A percentile compares a stretch with the other conserved stretches of the same genome.
These are phyloP conservation scores for Rhamnella rubrinervis DNA, from an alignment of 331 rosid species.

Conservation along the genomic window DNA sequence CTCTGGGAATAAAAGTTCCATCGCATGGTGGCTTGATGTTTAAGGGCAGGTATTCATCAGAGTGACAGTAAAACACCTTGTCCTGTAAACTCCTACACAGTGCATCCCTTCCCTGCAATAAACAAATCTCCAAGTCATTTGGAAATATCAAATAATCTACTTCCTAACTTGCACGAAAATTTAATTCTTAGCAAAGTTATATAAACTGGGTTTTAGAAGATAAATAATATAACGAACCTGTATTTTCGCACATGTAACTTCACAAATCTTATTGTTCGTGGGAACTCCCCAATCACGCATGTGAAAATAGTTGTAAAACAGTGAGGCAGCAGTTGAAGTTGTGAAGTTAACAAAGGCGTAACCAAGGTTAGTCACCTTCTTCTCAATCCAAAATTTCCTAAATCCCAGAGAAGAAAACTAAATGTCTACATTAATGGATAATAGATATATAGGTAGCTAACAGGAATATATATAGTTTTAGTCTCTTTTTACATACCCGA, in stretches of 20 bases:
- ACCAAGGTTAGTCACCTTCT: not conserved
- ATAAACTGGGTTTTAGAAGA: not conserved
- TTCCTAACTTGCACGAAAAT: not conserved
- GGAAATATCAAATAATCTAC: too few species aligned
- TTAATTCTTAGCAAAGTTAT: not conserved
- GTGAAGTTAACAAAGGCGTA: slow-evolving; percentile 6
- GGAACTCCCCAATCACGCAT: not conserved
- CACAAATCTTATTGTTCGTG: not conserved
- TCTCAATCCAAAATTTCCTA: not conserved
- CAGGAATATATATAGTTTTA: too few species aligned
- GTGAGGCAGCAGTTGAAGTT: not conserved
- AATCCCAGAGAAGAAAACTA: too few species aligned
- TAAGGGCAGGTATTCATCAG: slow-evolving; percentile 26
- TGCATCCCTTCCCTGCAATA: slow-evolving; percentile 23
- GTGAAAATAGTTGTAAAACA: not conserved
- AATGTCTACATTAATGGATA: too few species aligned
- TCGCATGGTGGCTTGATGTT: slow-evolving; percentile 18
- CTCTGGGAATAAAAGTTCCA: not conserved
- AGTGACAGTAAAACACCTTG: slow-evolving; percentile 28
- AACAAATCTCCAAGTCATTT: not conserved
- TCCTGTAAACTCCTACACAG: slow-evolving; percentile 8
- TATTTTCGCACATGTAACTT: not conserved
- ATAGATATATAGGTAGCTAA: not conserved
- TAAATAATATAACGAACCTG: not conserved
- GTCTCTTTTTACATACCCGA: slow-evolving; percentile 3